Evolutionary conservation across 768 basidiomycete species (phyloP), one percentile per base, ranked within the genome.

Genomic region (Dentipellis sp.): DNA sequence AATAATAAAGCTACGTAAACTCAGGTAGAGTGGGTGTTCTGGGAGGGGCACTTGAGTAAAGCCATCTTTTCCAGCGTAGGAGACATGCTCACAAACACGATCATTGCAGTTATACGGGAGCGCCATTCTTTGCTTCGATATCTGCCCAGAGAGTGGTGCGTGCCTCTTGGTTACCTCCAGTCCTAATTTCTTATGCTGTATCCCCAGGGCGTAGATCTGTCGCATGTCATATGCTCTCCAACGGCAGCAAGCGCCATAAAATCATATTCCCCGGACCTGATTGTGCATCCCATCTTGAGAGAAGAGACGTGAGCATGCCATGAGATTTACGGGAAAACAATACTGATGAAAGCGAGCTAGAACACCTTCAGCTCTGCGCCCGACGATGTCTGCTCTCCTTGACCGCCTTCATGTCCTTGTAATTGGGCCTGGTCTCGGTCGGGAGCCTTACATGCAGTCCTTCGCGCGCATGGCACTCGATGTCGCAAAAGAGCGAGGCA

Each of bases 151-250:
- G 91, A 61, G 78, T 97, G 66, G 92, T 91, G 64, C 55, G 76
- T 75, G 29, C 35, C 9, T 9, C 29, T 29, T 29, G 19, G 16
- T 22, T 11, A n/a, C 14, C 45, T 37, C 22, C 37, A 22, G 42
- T 52, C 35, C 37, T 29, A 29, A 3, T 29, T 3, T 3, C 29
- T 3, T 6, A 29, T 29, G 29, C 6, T 29, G 29, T 6, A 29
- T 37, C 40, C 17, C 10, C 54, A 91, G 90, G 94, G 94, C 36
- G 91, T 87, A 50, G 95, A 98, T 69, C 77, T 97, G 19, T 94
- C 94, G 21, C 97, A 98, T 76, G 91, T 98, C 57, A 95, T 98
- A 55, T 99, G 97, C 72, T 86, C 94, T 6, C 95, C 95, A 0
- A 83, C 82, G 0, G 95, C 97, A 6, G 92, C 93, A 23, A 78